Evolutionary conservation across 257 asterid species (phyloP), one percentile per base, ranked within the genome.

Genomic region (Catharanthus roseus): DNA sequence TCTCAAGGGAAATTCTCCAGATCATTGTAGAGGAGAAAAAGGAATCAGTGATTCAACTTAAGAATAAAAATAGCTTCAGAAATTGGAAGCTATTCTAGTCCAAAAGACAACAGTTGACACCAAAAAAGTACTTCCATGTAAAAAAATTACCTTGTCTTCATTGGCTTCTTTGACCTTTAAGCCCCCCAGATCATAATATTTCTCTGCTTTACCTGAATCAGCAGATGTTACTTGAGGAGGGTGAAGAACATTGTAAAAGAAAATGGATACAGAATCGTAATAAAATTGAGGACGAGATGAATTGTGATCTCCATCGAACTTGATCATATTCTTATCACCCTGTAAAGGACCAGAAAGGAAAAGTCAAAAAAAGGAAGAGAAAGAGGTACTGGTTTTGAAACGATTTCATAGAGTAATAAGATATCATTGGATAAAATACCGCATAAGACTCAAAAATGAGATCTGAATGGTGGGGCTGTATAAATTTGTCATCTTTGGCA

Each of bases 241-340:
- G 72, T 76, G 96, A 73, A 93, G 97, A 74, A 91, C 91, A 77
- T 88, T 88, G 75, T 79, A 86, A 88, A 93, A 93, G 87, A 93
- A 93, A 42, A 89, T 86, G 34, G 96, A 88, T 24, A 93, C 97
- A 21, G 96, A 91, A 80, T 93, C 97, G 77, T 89, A 88, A 77
- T 84, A 93, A 79, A 86, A 86, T 72, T 93, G 97, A 60, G 99
- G 99, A 29, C 99, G 92, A 53, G 96, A 84, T 69, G 99, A 93
- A 81, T 93, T 93, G 86, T 93, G 99, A 72, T 93, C 99, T 36
- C 99, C 99, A 71, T 89, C 97, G 80, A 93, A 93, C 87, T 89
- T 93, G 80, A 93, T 85, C 26, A 93, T 85, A 61, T 89, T 89
- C 81, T 91, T 93, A 82, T 93, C 97, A 75, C 99, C 99, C 99